These are phyloP conservation scores for Globisporangium uncinulatum DNA, from an alignment of 352 stramenopile species.

Conservation along the genomic window DNA sequence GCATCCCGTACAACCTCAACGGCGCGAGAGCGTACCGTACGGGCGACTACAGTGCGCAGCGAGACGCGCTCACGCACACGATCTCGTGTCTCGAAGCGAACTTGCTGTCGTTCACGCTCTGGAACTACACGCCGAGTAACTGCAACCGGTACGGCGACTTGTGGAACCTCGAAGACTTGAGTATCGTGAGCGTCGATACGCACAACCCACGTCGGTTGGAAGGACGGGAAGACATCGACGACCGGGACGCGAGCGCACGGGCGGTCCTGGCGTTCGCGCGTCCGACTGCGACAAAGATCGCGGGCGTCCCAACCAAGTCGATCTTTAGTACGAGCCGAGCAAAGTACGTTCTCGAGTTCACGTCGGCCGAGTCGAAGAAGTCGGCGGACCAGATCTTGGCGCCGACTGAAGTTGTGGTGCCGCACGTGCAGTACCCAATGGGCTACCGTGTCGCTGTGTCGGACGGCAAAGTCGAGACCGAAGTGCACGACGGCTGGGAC, in stretches of 20 bases:
- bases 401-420: constrained; percentile 65
- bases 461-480: constrained; percentile 44
- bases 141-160: constrained; percentile 68
- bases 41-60: constrained; percentile 44
- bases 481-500: constrained; percentile 56
- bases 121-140: constrained; percentile 86
- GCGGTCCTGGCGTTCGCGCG: constrained; percentile 59
- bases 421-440: constrained; percentile 63
- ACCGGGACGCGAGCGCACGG: constrained; percentile 35
- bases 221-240: neutral
- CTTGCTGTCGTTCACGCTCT: constrained; percentile 83
- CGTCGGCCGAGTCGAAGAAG: constrained; percentile 24
- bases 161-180: constrained; percentile 88
- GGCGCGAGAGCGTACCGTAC: constrained; percentile 30
- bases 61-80: constrained; percentile 70
- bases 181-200: constrained; percentile 52
- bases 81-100: constrained; percentile 68
- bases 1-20: constrained; percentile 72
- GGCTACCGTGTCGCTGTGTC: constrained; percentile 54
- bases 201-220: neutral
- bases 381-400: constrained; percentile 11
- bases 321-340: constrained; percentile 40
- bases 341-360: constrained; percentile 59
- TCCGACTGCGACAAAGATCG: constrained; percentile 62
- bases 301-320: constrained; percentile 52